phyloP scores from a whole-genome alignment of 495 filamentous ascomycete genomes.

The Penicillium macrosclerotiorum region DNA sequence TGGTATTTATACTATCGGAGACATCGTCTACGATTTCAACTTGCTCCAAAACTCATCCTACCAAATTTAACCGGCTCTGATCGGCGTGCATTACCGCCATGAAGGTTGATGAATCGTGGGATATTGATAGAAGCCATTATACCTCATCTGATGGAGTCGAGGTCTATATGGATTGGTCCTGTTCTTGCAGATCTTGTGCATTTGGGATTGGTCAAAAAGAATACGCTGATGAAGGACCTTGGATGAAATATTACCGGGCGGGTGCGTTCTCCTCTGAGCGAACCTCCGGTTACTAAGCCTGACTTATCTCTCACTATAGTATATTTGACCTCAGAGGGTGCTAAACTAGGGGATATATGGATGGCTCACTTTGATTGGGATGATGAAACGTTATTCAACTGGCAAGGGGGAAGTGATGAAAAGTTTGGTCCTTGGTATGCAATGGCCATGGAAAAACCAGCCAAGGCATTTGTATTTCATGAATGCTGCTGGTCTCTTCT shows the following conservation, averaged over 20 bases:
- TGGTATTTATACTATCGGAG: too few relatives aligned
- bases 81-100: too few relatives aligned
- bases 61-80: too few relatives aligned
- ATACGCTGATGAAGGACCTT: too few relatives aligned
- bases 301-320: slow-evolving; percentile 1
- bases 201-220: too few relatives aligned
- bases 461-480: slow-evolving; percentile 6
- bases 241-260: slow-evolving; percentile 7
- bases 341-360: background rate
- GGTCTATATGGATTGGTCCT: too few relatives aligned
- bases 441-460: background rate
- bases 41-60: too few relatives aligned
- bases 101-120: too few relatives aligned
- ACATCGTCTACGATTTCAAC: too few relatives aligned
- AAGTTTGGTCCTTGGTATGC: slow-evolving; percentile 1
- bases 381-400: background rate
- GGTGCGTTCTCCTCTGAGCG: background rate
- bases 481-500: slow-evolving; percentile 4
- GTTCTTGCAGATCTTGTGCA: too few relatives aligned
- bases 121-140: too few relatives aligned
- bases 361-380: background rate
- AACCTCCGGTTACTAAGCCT: background rate
- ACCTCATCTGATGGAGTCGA: too few relatives aligned
- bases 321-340: background rate
- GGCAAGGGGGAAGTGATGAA: background rate